Evolutionary conservation across 2,329 filamentous ascomycete genomes (phyloP), one percentile per base, ranked within the genome.

Genomic region (Colletotrichum echinochloae): DNA sequence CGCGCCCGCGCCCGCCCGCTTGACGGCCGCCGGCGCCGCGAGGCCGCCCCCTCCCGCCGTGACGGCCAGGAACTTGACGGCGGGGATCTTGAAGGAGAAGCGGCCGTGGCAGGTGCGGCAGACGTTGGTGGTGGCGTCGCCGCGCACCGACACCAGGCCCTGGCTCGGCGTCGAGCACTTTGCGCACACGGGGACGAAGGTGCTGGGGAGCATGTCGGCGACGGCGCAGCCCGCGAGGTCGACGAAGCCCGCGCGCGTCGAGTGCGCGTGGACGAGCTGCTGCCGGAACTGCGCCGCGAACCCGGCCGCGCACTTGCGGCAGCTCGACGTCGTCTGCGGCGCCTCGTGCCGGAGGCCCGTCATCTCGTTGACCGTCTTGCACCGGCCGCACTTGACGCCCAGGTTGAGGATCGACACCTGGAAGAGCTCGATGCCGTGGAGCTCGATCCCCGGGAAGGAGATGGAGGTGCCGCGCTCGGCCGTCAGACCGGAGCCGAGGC

Each of bases 71-170:
- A 97, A 94, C 77, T 92, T 93, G 73, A 94, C 88, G 72, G 94
- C 90, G 30, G 92, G 91, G 56, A 96, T 88, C 78, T 90, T 91
- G 81, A 96, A 93, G 20, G 88, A 92, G 87, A 96, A 95, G 78
- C 91, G 92, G 63, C 86, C 85, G 83, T 96, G 93, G 78, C 94
- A 97, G 75, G 92, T 88, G 59, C 93, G 89, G 81, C 94, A 97
- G 46, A 94, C 87, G 69, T 94, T 92, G 76, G 90, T 90, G 28
- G 89, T 88, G 23, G 88, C 89, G 70, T 95, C 92, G 55, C 92
- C 93, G 33, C 91, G 87, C 7, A 95, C 92, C 5, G 92, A 90
- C 20, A 91, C 86, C 41, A 96, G 86, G 0, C 92, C 92, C 5
- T 87, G 86, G 72, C 90, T 89, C 1, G 88, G 76, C 0, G 90